A percentile compares a stretch with the other conserved stretches of the same genome.
These are phyloP conservation scores for Spergularia azorica DNA, from an alignment of 179 eudicot genomes.

Conservation along the genomic window DNA sequence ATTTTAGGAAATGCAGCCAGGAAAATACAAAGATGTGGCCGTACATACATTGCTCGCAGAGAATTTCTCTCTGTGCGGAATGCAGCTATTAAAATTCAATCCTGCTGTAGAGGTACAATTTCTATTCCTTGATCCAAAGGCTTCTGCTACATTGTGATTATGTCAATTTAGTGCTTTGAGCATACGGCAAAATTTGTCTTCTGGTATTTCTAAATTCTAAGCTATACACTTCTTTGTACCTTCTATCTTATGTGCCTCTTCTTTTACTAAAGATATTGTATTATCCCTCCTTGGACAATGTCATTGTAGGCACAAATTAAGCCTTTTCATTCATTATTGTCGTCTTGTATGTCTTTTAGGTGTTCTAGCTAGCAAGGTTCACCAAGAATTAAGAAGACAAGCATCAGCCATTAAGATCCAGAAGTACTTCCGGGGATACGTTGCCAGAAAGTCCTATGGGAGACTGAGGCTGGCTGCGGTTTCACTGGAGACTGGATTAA, in stretches of 20 bases:
- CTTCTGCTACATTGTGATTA: no score
- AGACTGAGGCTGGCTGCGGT: slow-evolving; percentile 56
- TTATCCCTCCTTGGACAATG: neutral
- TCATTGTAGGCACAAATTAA: neutral
- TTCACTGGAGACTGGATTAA: slow-evolving; percentile 79
- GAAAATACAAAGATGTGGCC: slow-evolving; percentile 82
- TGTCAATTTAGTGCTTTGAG: no score
- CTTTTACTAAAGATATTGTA: no score
- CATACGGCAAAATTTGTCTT: no score
- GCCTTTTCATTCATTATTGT: neutral
- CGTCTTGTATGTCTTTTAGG: slow-evolving; percentile 41
- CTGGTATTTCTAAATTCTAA: no score
- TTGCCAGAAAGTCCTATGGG: slow-evolving; percentile 57
- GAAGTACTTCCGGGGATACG: slow-evolving; percentile 66
- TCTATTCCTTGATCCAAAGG: neutral
- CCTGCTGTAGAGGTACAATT: slow-evolving; percentile 84
- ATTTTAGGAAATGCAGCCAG: slow-evolving; percentile 90
- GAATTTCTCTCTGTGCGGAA: slow-evolving; percentile 64
- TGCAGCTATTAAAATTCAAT: slow-evolving; percentile 85
- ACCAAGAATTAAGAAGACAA: slow-evolving; percentile 70
- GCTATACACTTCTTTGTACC: neutral
- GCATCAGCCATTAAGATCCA: slow-evolving; percentile 91
- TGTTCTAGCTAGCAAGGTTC: slow-evolving; percentile 74
- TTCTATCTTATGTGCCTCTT: neutral
- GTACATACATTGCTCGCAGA: slow-evolving; percentile 88